Evolutionary conservation across 345 rosid genomes (phyloP), one percentile per base, ranked within the genome.

Genomic region (Durio zibethinus): DNA sequence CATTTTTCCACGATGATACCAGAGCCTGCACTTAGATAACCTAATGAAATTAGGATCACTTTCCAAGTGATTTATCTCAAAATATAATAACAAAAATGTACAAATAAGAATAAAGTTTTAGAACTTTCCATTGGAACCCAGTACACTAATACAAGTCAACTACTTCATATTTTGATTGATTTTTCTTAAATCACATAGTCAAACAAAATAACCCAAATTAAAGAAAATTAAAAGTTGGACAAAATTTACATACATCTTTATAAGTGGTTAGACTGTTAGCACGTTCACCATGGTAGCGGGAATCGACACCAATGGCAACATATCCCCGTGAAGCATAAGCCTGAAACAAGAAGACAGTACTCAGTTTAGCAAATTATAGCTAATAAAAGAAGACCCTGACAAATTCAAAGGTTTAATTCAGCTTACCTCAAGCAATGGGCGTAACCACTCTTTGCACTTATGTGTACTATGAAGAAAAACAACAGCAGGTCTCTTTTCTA

Each of bases 231-330:
- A 50, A 73, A 40, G n/a, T 27, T 15, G 31, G 36, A 40, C 52
- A 68, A 29, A 69, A 47, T 61, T 36, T 52, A 76, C 78, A 5
- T 61, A 94, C 99, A 84, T 90, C 94, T 61, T 76, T 47, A 78
- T 95, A 93, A 1, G 97, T 85, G 38, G 98, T 89, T 77, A 83
- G 84, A 83, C 54, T 71, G 12, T 23, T 45, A 50, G 99, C 94
- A 1, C 96, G 96, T 79, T 93, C 98, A 14, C 98, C 99, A 57
- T 93, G 99, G 82, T 90, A 93, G 11, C 98, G 93, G 82, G 99
- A 93, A 87, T 95, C 99, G 4, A 93, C 43, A 29, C 87, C 94
- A 21, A 93, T 85, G 5, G 99, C 88, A 68, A 95, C 83, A 78
- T 95, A 95, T 52, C 92, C 98, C 33, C 97, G 83, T 0, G 98